These are phyloP conservation scores for Tillandsia leiboldiana DNA, from an alignment of 176 grass and related monocot species.

Conservation along the genomic window DNA sequence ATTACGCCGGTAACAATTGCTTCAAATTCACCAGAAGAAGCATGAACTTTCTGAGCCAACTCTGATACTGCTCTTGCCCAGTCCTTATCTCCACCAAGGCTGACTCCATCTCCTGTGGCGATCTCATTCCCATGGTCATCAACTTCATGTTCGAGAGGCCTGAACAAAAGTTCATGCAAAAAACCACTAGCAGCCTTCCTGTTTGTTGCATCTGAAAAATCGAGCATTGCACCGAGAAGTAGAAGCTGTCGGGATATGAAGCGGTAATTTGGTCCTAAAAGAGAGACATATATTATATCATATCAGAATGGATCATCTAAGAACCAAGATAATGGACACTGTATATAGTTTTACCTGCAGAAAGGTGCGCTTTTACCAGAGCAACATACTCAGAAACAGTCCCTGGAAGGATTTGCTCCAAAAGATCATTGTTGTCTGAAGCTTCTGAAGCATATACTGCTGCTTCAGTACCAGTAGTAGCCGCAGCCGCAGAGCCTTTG, in stretches of 20 bases:
- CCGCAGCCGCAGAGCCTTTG: conserved; percentile 84
- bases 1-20: conserved; percentile 44
- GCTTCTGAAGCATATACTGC: conserved; percentile 97
- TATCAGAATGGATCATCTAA: too few species aligned
- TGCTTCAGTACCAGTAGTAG: conserved; percentile 87
- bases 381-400: conserved; percentile 69
- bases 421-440: conserved; percentile 82
- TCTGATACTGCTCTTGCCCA: conserved; percentile 80
- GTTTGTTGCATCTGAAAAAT: conserved; percentile 84
- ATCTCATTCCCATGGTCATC: conserved; percentile 74
- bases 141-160: conserved; percentile 66
- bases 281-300: neutral
- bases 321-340: neutral
- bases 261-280: conserved; percentile 73
- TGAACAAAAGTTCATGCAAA: conserved; percentile 55
- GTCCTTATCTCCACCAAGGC: conserved; percentile 61
- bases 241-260: conserved; percentile 68
- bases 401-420: conserved; percentile 69
- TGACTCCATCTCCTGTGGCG: conserved; percentile 74
- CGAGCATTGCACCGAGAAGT: conserved; percentile 77
- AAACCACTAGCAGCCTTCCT: conserved; percentile 68
- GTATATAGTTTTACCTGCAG: conserved; percentile 55
- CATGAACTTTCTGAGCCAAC: conserved; percentile 73
- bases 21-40: conserved; percentile 75
- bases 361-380: conserved; percentile 91